phyloP scores from a whole-genome alignment of 139 green algal species.

The Micromonas pusilla region DNA sequence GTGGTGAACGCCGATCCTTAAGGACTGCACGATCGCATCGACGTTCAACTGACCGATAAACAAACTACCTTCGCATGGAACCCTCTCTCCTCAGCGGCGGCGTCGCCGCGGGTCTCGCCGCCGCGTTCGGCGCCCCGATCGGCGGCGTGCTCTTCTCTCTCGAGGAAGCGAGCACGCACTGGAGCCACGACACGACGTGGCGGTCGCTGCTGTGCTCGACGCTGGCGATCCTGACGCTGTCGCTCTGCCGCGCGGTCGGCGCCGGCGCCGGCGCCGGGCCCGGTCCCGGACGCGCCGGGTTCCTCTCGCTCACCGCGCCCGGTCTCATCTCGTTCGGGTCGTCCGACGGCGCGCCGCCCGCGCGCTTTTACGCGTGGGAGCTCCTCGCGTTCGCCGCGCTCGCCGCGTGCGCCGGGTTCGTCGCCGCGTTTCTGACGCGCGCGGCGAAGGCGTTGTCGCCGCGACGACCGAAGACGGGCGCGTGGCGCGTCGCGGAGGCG shows the following conservation, averaged over 20 bases:
- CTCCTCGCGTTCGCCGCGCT: background rate
- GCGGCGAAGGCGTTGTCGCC: background rate
- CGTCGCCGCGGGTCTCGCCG: slow-evolving; percentile 65
- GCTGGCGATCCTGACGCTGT: slow-evolving; percentile 49
- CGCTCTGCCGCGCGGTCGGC: background rate
- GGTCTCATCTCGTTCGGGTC: background rate
- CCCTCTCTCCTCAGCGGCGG: slow-evolving; percentile 81
- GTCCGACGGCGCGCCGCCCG: no score
- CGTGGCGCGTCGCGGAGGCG: background rate
- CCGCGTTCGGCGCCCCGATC: slow-evolving; percentile 79
- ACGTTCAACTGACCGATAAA: background rate
- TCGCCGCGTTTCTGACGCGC: background rate
- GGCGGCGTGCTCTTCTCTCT: slow-evolving; percentile 85
- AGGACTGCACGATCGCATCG: background rate
- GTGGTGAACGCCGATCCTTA: background rate
- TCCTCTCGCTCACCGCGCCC: background rate
- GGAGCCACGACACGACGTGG: slow-evolving; percentile 68
- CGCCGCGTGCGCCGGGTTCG: background rate
- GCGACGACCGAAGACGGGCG: no score
- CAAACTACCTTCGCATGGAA: slow-evolving; percentile 44
- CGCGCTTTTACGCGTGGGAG: background rate
- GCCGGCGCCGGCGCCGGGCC: slow-evolving; percentile 13
- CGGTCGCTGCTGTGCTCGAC: slow-evolving; percentile 60
- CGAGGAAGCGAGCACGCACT: slow-evolving; percentile 72
- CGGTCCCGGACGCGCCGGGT: background rate